These are phyloP conservation scores for Beauveria rudraprayagi DNA, from an alignment of 2,329 filamentous ascomycete species.

Conservation along the genomic window DNA sequence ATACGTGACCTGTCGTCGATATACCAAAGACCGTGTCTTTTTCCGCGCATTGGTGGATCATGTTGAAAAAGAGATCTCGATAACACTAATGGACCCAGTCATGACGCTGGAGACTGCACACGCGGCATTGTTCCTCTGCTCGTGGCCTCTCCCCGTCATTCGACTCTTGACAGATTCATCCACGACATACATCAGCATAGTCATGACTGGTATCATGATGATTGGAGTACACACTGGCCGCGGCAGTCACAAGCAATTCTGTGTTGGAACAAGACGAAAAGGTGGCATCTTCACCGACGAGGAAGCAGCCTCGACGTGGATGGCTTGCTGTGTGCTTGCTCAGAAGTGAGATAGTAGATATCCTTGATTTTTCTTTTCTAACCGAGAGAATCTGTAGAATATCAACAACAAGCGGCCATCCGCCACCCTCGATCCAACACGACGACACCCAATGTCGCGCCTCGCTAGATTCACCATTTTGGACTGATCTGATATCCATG, in stretches of 20 bases:
- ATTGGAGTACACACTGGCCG: conserved; percentile 45
- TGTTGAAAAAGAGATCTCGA: conserved; percentile 38
- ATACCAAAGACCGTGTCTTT: conserved; percentile 34
- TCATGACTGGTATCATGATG: conserved; percentile 39
- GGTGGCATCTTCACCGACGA: conserved; percentile 39
- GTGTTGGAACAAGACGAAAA: conserved; percentile 32
- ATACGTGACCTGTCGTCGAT: conserved; percentile 41
- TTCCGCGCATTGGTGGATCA: conserved; percentile 39
- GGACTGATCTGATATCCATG: conserved; percentile 34
- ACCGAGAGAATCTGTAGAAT: conserved; percentile 20
- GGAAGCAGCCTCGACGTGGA: conserved; percentile 46
- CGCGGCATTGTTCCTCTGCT: conserved; percentile 41
- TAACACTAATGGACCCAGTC: conserved; percentile 33
- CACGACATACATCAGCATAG: conserved; percentile 37
- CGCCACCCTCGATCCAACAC: conserved; percentile 42
- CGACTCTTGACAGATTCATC: conserved; percentile 45
- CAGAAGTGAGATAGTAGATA: conserved; percentile 31
- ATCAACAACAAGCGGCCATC: conserved; percentile 36
- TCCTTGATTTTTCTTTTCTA: background rate
- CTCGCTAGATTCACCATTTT: conserved; percentile 31
- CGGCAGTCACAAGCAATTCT: conserved; percentile 42
- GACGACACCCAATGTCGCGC: conserved; percentile 36
- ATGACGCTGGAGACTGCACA: conserved; percentile 42
- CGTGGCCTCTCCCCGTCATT: conserved; percentile 44
- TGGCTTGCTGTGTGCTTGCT: conserved; percentile 43